Conservation (phyloP, 208 protist species). For the Phytomonas francai region DNA sequence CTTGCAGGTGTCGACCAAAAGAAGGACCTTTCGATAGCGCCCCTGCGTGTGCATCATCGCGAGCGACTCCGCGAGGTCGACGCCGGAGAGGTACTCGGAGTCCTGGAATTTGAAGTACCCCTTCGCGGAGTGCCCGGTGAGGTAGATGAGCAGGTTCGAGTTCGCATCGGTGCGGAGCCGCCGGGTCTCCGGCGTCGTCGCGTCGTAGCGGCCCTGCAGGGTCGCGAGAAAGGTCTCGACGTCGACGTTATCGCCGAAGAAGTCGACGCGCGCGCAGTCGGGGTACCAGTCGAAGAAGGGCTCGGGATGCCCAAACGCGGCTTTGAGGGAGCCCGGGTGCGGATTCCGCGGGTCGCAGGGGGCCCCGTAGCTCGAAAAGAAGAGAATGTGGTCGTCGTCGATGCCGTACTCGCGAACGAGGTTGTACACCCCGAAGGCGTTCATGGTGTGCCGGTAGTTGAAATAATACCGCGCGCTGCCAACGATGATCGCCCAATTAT, state of each 20-base stretch:
- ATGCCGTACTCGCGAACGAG: conserved; percentile 93
- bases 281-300: conserved; percentile 69
- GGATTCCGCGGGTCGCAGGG: conserved; percentile 96
- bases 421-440: conserved; percentile 95
- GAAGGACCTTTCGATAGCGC: conserved; percentile 89
- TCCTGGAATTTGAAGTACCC: conserved; percentile 98
- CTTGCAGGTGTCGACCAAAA: conserved; percentile 96
- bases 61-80: conserved; percentile 92
- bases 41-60: conserved; percentile 92
- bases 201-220: conserved; percentile 91
- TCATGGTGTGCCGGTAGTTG: conserved; percentile 97
- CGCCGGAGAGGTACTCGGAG: conserved; percentile 81
- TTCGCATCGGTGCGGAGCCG: conserved; percentile 90
- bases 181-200: conserved; percentile 86
- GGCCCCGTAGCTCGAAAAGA: conserved; percentile 97
- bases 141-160: conserved; percentile 96
- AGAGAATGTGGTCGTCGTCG: conserved; percentile 92
- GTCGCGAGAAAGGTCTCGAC: conserved; percentile 94
- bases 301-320: conserved; percentile 12
- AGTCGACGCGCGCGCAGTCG: conserved; percentile 95
- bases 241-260: conserved; percentile 94
- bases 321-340: conserved; percentile 73
- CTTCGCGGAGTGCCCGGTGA: conserved; percentile 94
- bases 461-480: conserved; percentile 95
- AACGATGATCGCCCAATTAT: conserved; percentile 94